Evolutionary conservation across 768 basidiomycete genomes (phyloP).

Genomic region (Phaeotremella fagi): DNA sequence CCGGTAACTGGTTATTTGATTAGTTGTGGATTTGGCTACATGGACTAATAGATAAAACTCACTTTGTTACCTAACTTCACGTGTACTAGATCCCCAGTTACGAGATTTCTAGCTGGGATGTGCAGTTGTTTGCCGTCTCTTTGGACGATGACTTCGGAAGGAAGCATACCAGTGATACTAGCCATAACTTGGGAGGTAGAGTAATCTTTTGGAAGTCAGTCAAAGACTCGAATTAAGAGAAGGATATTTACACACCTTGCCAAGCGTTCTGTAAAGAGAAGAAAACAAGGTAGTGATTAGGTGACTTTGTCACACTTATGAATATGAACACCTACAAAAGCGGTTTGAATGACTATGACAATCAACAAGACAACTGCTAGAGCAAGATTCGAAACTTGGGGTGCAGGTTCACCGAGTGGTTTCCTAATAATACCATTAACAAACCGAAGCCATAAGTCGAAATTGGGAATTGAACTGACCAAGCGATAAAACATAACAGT

Average conservation of each 20-base stretch:
- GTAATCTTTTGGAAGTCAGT: constrained; percentile 49
- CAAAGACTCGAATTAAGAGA: no score
- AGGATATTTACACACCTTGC: constrained; percentile 18
- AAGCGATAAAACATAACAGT: constrained; percentile 58
- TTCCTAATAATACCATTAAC: constrained; percentile 49
- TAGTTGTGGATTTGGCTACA: not conserved
- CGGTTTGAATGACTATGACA: constrained; percentile 40
- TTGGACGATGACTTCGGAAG: constrained; percentile 42
- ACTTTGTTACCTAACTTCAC: constrained; percentile 32
- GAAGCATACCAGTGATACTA: constrained; percentile 53
- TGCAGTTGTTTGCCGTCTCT: constrained; percentile 37
- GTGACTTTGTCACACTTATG: not conserved
- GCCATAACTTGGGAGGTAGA: constrained; percentile 60
- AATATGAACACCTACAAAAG: constrained; percentile 26
- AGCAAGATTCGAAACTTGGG: constrained; percentile 58
- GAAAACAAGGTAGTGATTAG: constrained; percentile 51
- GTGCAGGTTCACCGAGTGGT: constrained; percentile 59
- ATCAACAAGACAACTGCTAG: constrained; percentile 59
- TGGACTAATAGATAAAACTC: not conserved
- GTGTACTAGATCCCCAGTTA: constrained; percentile 43
- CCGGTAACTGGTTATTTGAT: constrained; percentile 43
- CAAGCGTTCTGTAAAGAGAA: constrained; percentile 55
- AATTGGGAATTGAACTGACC: constrained; percentile 25
- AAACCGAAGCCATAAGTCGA: constrained; percentile 5
- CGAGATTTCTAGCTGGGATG: constrained; percentile 40